These are phyloP conservation scores for Fusarium sp. DNA, from an alignment of 2,329 filamentous ascomycete species.

Conservation along the genomic window DNA sequence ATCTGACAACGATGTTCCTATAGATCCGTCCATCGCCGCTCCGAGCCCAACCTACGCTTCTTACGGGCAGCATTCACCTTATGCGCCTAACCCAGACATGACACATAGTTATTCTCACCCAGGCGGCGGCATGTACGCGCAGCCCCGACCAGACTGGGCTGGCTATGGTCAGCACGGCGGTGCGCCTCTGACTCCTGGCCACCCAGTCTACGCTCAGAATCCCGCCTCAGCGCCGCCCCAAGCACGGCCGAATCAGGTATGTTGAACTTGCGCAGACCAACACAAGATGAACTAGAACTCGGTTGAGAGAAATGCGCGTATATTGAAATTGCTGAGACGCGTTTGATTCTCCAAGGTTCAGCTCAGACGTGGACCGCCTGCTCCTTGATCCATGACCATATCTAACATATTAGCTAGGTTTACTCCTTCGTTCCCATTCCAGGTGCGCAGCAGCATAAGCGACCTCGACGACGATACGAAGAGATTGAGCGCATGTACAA, in stretches of 20 bases:
- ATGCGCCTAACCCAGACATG: constrained; percentile 88
- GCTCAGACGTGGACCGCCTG: background rate
- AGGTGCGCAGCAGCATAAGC: constrained; percentile 96
- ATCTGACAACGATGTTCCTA: constrained; percentile 97
- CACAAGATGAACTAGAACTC: constrained; percentile 22
- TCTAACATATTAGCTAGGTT: constrained; percentile 69
- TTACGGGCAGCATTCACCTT: constrained; percentile 86
- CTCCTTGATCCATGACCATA: background rate
- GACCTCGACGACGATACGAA: constrained; percentile 92
- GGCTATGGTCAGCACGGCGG: constrained; percentile 71
- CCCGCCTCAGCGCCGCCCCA: constrained; percentile 67
- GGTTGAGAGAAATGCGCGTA: constrained; percentile 3
- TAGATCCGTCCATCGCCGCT: constrained; percentile 98
- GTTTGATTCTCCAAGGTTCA: constrained; percentile 6
- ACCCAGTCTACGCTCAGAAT: constrained; percentile 68
- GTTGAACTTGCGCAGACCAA: constrained; percentile 48
- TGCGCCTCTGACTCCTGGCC: constrained; percentile 62
- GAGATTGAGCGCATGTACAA: constrained; percentile 99
- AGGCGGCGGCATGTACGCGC: constrained; percentile 73
- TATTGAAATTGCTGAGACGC: background rate
- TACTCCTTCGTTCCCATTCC: constrained; percentile 99
- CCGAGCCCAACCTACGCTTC: constrained; percentile 88
- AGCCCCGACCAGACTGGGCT: constrained; percentile 80
- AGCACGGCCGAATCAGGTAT: constrained; percentile 70
- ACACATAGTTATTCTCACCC: constrained; percentile 78